Percentiles rank a stretch among this genome's conserved stretches.
Evolutionary conservation across 345 rosid genomes (phyloP).

Genomic region (Mercurialis annua): DNA sequence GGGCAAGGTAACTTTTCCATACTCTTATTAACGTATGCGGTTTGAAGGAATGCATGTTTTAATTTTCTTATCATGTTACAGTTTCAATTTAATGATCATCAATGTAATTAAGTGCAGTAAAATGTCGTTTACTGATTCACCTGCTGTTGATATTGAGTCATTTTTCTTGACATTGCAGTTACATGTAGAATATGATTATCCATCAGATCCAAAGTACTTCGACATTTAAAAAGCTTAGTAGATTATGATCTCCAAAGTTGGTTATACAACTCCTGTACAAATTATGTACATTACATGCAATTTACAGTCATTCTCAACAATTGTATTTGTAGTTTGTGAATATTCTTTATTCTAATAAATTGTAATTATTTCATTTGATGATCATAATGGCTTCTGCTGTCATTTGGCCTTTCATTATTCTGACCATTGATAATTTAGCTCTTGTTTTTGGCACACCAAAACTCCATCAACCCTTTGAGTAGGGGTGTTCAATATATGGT

Average conservation of each 20-base stretch:
- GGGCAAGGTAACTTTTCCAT: slow-evolving; percentile 71
- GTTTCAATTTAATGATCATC: not conserved
- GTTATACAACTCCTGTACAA: slow-evolving; percentile 22
- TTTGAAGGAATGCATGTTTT: not conserved
- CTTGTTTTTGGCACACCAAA: too few relatives aligned
- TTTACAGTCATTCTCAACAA: slow-evolving; percentile 5
- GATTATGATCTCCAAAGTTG: not conserved
- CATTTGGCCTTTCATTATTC: not conserved
- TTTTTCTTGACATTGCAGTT: slow-evolving; percentile 18
- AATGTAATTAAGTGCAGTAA: not conserved
- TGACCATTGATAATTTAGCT: not conserved
- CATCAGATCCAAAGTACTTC: slow-evolving; percentile 26
- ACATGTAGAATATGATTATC: slow-evolving; percentile 25
- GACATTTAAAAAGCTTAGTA: slow-evolving; percentile 18
- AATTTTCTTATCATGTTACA: not conserved
- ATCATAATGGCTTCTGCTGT: not conserved
- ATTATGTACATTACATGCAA: slow-evolving; percentile 27
- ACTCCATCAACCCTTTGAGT: too few relatives aligned
- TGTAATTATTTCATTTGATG: slow-evolving; percentile 15
- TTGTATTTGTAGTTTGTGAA: slow-evolving; percentile 16
- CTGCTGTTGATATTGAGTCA: not conserved
- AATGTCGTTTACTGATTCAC: not conserved
- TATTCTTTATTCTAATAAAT: slow-evolving; percentile 4
- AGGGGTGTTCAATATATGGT: too few relatives aligned
- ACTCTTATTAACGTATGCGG: too few relatives aligned